Conservation (phyloP, 495 filamentous ascomycete genomes). For the Extremus antarcticus region DNA sequence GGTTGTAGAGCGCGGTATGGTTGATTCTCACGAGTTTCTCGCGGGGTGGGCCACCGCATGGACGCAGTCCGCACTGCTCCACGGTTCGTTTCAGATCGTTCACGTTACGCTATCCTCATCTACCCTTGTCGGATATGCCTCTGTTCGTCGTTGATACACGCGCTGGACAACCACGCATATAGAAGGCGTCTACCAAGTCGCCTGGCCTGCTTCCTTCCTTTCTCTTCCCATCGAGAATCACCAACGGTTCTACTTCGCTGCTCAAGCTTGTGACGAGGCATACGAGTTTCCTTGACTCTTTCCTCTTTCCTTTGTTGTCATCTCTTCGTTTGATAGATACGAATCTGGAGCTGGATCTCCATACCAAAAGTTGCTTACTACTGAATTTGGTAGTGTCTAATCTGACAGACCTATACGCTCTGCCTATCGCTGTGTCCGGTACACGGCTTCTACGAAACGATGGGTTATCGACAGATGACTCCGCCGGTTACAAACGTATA, state of each 20-base stretch:
- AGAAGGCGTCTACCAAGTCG: slow-evolving; percentile 1
- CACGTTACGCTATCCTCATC: slow-evolving; percentile 1
- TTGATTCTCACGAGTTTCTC: too few relatives aligned
- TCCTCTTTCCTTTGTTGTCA: slow-evolving; percentile 13
- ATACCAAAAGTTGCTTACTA: slow-evolving; percentile 3
- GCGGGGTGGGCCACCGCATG: slow-evolving; percentile 1
- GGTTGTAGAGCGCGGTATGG: not conserved
- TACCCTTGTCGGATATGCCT: slow-evolving; percentile 7
- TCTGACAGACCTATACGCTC: slow-evolving; percentile 2
- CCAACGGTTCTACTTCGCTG: slow-evolving; percentile 11
- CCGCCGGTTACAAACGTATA: slow-evolving; percentile 21
- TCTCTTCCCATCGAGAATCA: slow-evolving; percentile 3
- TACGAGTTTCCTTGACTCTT: slow-evolving; percentile 20
- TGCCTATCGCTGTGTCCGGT: slow-evolving; percentile 1
- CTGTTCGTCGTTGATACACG: slow-evolving; percentile 5
- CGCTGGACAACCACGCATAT: slow-evolving; percentile 14
- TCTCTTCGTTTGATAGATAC: slow-evolving; percentile 3
- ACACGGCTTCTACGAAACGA: slow-evolving; percentile 2
- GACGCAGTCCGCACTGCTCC: slow-evolving; percentile 9
- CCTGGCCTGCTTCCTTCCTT: not conserved
- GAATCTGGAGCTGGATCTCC: slow-evolving; percentile 21
- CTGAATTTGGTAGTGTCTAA: slow-evolving; percentile 5
- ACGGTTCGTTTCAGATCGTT: slow-evolving; percentile 16
- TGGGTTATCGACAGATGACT: slow-evolving; percentile 30
- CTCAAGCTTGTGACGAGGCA: slow-evolving; percentile 14